A percentile compares a stretch with the other conserved stretches of the same genome.
These are phyloP conservation scores for Amylocystis lapponica DNA, from an alignment of 768 basidiomycete genomes.

Conservation along the genomic window DNA sequence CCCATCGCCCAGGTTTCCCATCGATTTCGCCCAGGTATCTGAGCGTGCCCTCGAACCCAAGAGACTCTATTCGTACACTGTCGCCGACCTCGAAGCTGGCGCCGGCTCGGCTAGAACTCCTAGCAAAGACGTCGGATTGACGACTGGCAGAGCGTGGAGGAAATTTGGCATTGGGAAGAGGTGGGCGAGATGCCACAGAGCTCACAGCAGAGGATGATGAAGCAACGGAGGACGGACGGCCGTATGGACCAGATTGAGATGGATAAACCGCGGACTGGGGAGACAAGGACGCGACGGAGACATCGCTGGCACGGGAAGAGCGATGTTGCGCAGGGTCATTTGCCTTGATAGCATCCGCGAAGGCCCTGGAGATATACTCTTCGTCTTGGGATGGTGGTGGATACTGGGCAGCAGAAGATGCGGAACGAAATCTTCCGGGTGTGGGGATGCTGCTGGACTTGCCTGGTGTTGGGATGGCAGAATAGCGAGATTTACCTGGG, in stretches of 20 bases:
- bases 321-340: conserved; percentile 77
- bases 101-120: conserved; percentile 40
- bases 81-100: conserved; percentile 67
- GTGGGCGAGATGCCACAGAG: conserved; percentile 23
- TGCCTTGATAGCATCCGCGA: conserved; percentile 73
- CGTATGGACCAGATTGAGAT: conserved; percentile 36
- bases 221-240: conserved; percentile 56
- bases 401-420: conserved; percentile 37
- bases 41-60: conserved; percentile 83
- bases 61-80: conserved; percentile 78
- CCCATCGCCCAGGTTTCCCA: conserved; percentile 88
- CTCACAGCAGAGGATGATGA: conserved; percentile 44
- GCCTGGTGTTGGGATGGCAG: conserved; percentile 45
- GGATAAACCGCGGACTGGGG: conserved; percentile 47
- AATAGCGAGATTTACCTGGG: conserved; percentile 38
- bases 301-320: conserved; percentile 31
- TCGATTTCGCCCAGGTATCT: conserved; percentile 81
- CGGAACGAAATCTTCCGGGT: conserved; percentile 57
- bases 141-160: conserved; percentile 62
- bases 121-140: conserved; percentile 52
- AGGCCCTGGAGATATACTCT: conserved; percentile 64
- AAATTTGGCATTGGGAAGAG: conserved; percentile 39
- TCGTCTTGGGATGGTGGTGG: conserved; percentile 36
- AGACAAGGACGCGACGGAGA: conserved; percentile 38
- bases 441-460: conserved; percentile 54